Evolutionary conservation across 2,329 filamentous ascomycete genomes (phyloP), one percentile per base, ranked within the genome.

Genomic region (Teratosphaeria gauchensis): DNA sequence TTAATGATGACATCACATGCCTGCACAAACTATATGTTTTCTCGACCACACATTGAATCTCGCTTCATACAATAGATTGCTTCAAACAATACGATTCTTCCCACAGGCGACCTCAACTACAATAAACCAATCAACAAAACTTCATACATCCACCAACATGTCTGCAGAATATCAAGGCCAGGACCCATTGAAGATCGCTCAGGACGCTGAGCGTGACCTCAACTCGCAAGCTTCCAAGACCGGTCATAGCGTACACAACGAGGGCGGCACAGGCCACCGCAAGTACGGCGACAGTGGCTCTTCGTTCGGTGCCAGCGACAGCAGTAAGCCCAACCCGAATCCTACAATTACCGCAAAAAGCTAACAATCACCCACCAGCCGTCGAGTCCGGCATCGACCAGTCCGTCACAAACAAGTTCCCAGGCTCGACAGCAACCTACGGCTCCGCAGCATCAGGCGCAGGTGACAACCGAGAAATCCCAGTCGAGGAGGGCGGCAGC

Each of bases 141-240:
- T 38, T 38, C 33, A 12, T 42, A 16, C 11, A 24, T 7, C 42
- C 42, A 21, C 54, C 56, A 72, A 32, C 58, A 79, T 79, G 76
- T 78, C 78, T 52, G 64, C 67, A 58, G 73, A 72, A 67, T 74
- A 75, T 69, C 59, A 74, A 59, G 70, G 69, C 64, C 68, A 74
- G 57, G 70, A 78, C 66, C 75, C 74, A 56, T 65, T 75, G 64
- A 68, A 72, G 31, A 68, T 79, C 65, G 77, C 79, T 56, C 68
- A 76, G 64, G 70, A 80, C 63, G 78, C 78, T 11, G 77, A 80
- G 72, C 69, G 69, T 19, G 77, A 81, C 58, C 72, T 80, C 56
- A 78, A 79, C 69, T 74, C 75, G 8, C 63, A 75, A 35, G 59
- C 65, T 14, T 73, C 74, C 9, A 76, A 75, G 62, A 64, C 71